Evolutionary conservation across 768 basidiomycete species (phyloP), one percentile per base, ranked within the genome.

Genomic region (Dictyophora rubrovolvata): DNA sequence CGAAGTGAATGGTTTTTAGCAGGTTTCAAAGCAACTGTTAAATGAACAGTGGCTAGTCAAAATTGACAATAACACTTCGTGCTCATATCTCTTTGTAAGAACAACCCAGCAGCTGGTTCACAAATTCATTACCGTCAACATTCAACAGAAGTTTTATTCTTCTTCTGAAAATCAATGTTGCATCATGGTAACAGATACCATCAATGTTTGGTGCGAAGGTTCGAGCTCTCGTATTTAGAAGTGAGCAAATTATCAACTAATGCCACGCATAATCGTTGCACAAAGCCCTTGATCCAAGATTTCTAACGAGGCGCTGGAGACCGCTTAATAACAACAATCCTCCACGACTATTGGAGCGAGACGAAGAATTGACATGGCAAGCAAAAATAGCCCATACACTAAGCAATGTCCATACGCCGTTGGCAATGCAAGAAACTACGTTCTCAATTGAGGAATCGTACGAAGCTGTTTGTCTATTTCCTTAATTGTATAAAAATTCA

Each of bases 131-230:
- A 12, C 23, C 6, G 33, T n/a, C n/a, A n/a, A n/a, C n/a, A n/a
- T n/a, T n/a, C 21, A 17, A 50, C 68, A 89, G 87, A 89, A 89
- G 75, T 85, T 84, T 67, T 68, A 77, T 68, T 71, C 74, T 18
- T 83, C 81, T 3, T 67, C 75, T 2, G 75, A 75, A 18, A 82
- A 88, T 64, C 71, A 79, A 53, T 75, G 76, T 64, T 76, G 71
- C 60, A 66, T 89, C 51, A 66, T 90, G 64, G 67, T 88, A 54
- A 88, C 89, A 11, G 88, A 90, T 69, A 89, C 86, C 12, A 86
- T 80, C 67, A 75, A 72, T 21, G 83, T 84, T 10, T 91, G 86
- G 87, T 76, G 74, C 14, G 89, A 91, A 82, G 84, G 88, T 87
- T 63, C 56, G 57, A 47, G 34, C 61, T 18, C 42, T 14, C 35